A percentile compares a stretch with the other conserved stretches of the same genome.
phyloP scores from a whole-genome alignment of 1,284 basidiomycete genomes.

The Leccinum laetum region DNA sequence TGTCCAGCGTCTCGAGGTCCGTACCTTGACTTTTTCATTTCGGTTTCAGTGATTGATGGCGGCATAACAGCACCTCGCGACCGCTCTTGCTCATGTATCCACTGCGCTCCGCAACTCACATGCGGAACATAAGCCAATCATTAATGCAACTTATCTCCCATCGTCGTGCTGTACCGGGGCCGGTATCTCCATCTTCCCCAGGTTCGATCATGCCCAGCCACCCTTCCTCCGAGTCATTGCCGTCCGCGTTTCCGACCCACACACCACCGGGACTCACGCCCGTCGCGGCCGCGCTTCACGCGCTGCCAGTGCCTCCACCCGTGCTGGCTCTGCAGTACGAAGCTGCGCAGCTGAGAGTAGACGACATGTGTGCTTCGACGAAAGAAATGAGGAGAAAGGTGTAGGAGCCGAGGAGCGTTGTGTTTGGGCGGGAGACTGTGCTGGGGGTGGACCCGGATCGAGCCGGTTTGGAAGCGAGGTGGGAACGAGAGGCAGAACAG shows the following conservation, averaged over 20 bases:
- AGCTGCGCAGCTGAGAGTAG: conserved; percentile 62
- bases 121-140: conserved; percentile 45
- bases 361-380: conserved; percentile 66
- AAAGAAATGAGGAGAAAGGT: conserved; percentile 62
- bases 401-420: conserved; percentile 51
- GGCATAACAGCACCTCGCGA: conserved; percentile 46
- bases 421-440: conserved; percentile 31
- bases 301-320: conserved; percentile 36
- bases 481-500: conserved; percentile 38
- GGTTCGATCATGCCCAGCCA: conserved; percentile 1
- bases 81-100: conserved; percentile 52
- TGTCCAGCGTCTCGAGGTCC: conserved; percentile 39
- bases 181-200: neutral
- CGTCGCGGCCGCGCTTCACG: conserved; percentile 25
- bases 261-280: conserved; percentile 13
- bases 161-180: conserved; percentile 14
- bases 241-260: conserved; percentile 5
- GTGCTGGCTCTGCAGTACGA: conserved; percentile 72
- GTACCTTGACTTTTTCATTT: conserved; percentile 9
- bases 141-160: conserved; percentile 44
- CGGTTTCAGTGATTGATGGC: conserved; percentile 1
- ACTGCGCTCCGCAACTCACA: conserved; percentile 55
- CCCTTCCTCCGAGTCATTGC: neutral
- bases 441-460: neutral
- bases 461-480: conserved; percentile 39